phyloP scores from a whole-genome alignment of 192 early-diverging fungal species.

The Umbelopsis isabellina region DNA sequence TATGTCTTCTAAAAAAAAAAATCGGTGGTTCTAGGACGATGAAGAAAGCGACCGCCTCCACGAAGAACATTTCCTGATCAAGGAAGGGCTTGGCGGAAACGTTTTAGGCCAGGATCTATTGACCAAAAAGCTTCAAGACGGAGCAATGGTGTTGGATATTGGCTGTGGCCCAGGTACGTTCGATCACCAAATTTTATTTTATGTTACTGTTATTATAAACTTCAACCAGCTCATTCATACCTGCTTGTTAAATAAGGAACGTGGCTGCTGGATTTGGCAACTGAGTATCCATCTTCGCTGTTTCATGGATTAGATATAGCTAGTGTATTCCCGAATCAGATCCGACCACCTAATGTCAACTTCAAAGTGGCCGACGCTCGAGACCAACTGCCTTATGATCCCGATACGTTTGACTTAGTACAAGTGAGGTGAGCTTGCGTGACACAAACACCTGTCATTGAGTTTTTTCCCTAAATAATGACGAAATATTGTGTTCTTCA shows the following conservation, averaged over 20 bases:
- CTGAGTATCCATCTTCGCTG: constrained; percentile 27
- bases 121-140: constrained; percentile 4
- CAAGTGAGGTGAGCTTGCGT: constrained; percentile 20
- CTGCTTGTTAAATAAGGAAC: constrained; percentile 13
- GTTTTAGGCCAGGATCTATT: neutral
- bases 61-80: constrained; percentile 20
- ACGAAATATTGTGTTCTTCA: neutral
- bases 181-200: neutral
- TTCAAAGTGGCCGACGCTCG: constrained; percentile 33
- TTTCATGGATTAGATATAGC: constrained; percentile 43
- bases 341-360: constrained; percentile 40
- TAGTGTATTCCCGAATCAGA: constrained; percentile 37
- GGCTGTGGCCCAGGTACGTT: constrained; percentile 46
- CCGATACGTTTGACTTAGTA: constrained; percentile 43
- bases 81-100: constrained; percentile 3
- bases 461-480: neutral
- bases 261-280: constrained; percentile 38
- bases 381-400: constrained; percentile 31
- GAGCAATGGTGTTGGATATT: constrained; percentile 35
- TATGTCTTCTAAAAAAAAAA: neutral
- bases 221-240: neutral
- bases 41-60: constrained; percentile 4
- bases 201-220: neutral
- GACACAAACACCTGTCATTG: neutral
- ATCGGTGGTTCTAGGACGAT: constrained; percentile 2